Conservation (phyloP, 1,284 basidiomycete genomes). For the Volvariella surrecta region DNA sequence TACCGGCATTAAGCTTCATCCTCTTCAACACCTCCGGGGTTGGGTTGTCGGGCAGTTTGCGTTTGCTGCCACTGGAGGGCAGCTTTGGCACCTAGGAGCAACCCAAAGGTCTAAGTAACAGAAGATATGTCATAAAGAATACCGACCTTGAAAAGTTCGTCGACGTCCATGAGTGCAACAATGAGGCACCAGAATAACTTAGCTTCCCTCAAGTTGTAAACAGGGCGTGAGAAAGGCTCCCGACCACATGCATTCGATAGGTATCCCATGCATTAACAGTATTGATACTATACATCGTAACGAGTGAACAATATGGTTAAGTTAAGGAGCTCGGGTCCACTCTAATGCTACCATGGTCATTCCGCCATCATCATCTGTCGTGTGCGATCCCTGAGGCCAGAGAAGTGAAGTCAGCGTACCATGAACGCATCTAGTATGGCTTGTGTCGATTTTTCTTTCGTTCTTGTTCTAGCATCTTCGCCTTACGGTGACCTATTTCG, state of each 20-base stretch:
- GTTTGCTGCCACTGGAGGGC: constrained; percentile 55
- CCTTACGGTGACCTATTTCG: constrained; percentile 88
- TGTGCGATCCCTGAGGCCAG: too few relatives aligned
- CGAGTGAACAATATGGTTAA: too few relatives aligned
- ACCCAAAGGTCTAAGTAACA: constrained; percentile 1
- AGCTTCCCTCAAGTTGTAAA: too few relatives aligned
- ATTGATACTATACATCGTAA: background rate
- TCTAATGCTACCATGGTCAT: too few relatives aligned
- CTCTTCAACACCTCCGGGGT: constrained; percentile 76
- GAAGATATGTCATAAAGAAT: constrained; percentile 1
- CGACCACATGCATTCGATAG: too few relatives aligned
- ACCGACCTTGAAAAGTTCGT: constrained; percentile 73
- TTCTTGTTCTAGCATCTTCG: constrained; percentile 72
- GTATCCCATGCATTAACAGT: too few relatives aligned
- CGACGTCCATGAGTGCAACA: constrained; percentile 82
- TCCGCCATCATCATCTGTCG: too few relatives aligned
- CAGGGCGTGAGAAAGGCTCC: too few relatives aligned
- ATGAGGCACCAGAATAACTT: too few relatives aligned
- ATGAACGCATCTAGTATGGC: too few relatives aligned
- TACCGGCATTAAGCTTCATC: constrained; percentile 46
- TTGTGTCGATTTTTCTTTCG: constrained; percentile 76
- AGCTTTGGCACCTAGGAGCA: constrained; percentile 62
- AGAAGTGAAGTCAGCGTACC: too few relatives aligned
- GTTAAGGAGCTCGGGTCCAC: too few relatives aligned
- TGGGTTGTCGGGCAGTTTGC: constrained; percentile 78